These are phyloP conservation scores for Alisma plantagoaquatica DNA, from an alignment of 106 monocot genomes.

Conservation along the genomic window DNA sequence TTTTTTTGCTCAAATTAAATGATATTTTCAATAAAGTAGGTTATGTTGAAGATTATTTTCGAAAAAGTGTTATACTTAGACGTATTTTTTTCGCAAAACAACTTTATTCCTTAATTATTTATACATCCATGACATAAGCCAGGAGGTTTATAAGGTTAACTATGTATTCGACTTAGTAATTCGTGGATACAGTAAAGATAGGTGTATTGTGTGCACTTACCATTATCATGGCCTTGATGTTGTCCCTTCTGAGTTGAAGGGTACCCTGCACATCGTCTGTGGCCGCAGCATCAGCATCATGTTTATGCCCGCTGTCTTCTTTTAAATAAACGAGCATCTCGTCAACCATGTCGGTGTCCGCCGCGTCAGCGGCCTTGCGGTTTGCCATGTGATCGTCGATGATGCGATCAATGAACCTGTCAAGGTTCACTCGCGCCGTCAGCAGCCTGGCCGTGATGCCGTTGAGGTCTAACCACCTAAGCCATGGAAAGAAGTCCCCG, in stretches of 20 bases:
- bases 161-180: too few species aligned
- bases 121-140: too few species aligned
- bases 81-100: too few species aligned
- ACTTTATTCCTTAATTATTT: too few species aligned
- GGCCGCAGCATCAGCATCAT: neutral
- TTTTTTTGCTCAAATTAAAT: too few species aligned
- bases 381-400: constrained; percentile 60
- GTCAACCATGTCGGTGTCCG: constrained; percentile 86
- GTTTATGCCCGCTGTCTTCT: constrained; percentile 6
- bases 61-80: too few species aligned
- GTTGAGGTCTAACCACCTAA: constrained; percentile 50
- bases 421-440: constrained; percentile 34
- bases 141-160: too few species aligned
- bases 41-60: too few species aligned
- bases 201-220: too few species aligned
- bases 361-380: constrained; percentile 41
- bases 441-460: constrained; percentile 47
- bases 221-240: constrained; percentile 97
- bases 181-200: too few species aligned
- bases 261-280: constrained; percentile 26
- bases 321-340: constrained; percentile 76
- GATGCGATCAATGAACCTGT: constrained; percentile 71
- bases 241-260: constrained; percentile 56
- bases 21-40: too few species aligned
- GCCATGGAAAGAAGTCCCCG: constrained; percentile 83